Evolutionary conservation across 306 rosid species (phyloP), one percentile per base, ranked within the genome.

Genomic region (Prunus campanulata): DNA sequence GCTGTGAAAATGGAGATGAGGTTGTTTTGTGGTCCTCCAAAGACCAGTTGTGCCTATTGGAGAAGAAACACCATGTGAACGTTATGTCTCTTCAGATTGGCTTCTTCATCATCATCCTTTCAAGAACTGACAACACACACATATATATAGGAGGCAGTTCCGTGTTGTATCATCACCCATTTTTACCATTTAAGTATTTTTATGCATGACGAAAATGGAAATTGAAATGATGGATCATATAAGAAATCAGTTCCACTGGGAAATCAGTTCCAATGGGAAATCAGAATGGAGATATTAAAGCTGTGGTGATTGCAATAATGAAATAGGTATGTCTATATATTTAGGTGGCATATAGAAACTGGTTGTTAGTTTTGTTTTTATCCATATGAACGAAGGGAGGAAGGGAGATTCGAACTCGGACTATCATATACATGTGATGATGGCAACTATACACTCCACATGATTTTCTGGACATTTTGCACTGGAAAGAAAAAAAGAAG

Each of bases 1-100:
- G 20, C 2, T 5, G 20, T 22, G 74, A 24, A 54, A 3, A 35
- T 63, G 56, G 70, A 35, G 83, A 75, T 32, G 66, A 52, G 59
- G 69, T 35, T 65, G 14, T 24, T 24, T 29, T 75, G 71, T 67
- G 71, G 71, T 67, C 75, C 72, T 72, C 55, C 66, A 13, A 70
- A 10, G 11, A 52, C 39, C 49, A 4, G 8, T 10, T 20, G 35
- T 20, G 70, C 49, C 60, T 4, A 30, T 30, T 20, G n/a, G 50
- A 20, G 42, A 15, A 8, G n/a, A 55, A 24, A 35, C 15, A 44
- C 49, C 48, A 54, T 55, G 76, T 68, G 79, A 78, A 52, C 24
- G 62, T 30, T 64, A 68, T 57, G 77, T 65, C 68, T 25, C 66
- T 5, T 66, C 61, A 56, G 44, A 66, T 35, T 22, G 35, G 13